Base-by-base conservation (phyloP, 768 basidiomycete genomes). In the Rhizopogon rudus region DNA sequence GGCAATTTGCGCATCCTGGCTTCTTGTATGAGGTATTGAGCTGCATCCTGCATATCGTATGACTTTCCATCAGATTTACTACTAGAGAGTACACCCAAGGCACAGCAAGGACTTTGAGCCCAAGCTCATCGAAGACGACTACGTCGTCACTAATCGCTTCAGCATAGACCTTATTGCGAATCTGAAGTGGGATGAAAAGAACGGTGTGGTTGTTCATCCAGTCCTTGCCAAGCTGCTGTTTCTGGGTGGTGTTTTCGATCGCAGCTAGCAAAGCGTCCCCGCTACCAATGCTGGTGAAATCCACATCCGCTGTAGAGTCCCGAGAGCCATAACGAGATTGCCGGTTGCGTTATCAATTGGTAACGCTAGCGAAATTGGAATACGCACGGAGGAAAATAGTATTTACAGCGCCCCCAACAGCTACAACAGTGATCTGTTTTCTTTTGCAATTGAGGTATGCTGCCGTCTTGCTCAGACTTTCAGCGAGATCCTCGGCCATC, bases 41-140 rank as follows among this genome's bases (percentile, higher is more conserved):
- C 40, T 2, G 60, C 60, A 40, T 61, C 60, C 33, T 22, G 40
- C 35, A 58, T 61, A 51, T 61, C 55, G 35, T 61, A 61, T 12
- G 40, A 16, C 14, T 44, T 25, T 2, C 60, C 25, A n/a, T 29
- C 35, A 57, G 41, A 43, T 61, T 61, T n/a, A 55, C 41, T 13
- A 33, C 44, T 6, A 59, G 50, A 40, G 33, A 54, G 33, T 61
- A 61, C 25, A 40, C 31, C 55, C 60, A 61, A 20, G 60, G 60
- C 13, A 51, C 55, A 17, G 60, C 60, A 6, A 56, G 50, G 39
- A 61, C 60, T 25, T 25, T 60, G 12, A 61, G 40, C 28, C 55
- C 60, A 35, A 49, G 60, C 25, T 35, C 29, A 25, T n/a, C 16
- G 37, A 61, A 61, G 9, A 61, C 55, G 20, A 57, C 31, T 17